Evolutionary conservation across 495 filamentous ascomycete species (phyloP).

Genomic region (Penicillium arizonense): DNA sequence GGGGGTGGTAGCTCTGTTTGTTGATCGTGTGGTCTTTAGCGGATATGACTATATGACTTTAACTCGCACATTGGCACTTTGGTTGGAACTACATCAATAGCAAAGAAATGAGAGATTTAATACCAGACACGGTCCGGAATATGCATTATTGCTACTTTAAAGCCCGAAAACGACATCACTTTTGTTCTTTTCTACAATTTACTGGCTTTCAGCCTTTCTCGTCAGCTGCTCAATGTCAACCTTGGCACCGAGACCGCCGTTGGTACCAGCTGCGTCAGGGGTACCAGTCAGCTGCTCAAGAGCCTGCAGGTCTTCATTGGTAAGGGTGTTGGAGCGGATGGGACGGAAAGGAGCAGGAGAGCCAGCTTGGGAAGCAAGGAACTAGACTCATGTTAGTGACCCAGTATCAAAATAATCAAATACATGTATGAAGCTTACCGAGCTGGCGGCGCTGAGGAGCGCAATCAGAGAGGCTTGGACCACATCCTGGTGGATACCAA

Average conservation of each 20-base stretch:
- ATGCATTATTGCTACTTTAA: slow-evolving; percentile 22
- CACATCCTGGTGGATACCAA: slow-evolving; percentile 93
- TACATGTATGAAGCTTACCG: slow-evolving; percentile 57
- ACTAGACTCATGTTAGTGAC: slow-evolving; percentile 28
- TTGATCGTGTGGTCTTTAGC: neutral
- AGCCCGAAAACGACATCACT: slow-evolving; percentile 3
- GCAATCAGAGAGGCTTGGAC: slow-evolving; percentile 91
- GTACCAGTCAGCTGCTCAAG: slow-evolving; percentile 37
- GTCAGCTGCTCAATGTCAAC: slow-evolving; percentile 39
- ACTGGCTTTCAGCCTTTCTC: slow-evolving; percentile 32
- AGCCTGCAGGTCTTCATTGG: slow-evolving; percentile 44
- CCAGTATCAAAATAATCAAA: neutral
- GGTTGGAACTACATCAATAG: neutral
- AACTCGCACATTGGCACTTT: no score
- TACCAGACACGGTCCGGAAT: slow-evolving; percentile 3
- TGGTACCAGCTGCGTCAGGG: slow-evolving; percentile 16
- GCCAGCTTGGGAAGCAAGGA: slow-evolving; percentile 44
- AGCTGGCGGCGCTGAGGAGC: slow-evolving; percentile 82
- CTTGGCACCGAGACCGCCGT: slow-evolving; percentile 23
- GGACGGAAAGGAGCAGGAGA: slow-evolving; percentile 50
- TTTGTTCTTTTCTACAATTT: slow-evolving; percentile 15
- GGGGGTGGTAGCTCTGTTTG: slow-evolving; percentile 2
- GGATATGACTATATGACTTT: neutral
- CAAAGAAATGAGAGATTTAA: no score
- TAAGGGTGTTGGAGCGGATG: slow-evolving; percentile 44